phyloP scores from a whole-genome alignment of 108 stramenopile species.

The Cyclostephanos invisitatus region DNA sequence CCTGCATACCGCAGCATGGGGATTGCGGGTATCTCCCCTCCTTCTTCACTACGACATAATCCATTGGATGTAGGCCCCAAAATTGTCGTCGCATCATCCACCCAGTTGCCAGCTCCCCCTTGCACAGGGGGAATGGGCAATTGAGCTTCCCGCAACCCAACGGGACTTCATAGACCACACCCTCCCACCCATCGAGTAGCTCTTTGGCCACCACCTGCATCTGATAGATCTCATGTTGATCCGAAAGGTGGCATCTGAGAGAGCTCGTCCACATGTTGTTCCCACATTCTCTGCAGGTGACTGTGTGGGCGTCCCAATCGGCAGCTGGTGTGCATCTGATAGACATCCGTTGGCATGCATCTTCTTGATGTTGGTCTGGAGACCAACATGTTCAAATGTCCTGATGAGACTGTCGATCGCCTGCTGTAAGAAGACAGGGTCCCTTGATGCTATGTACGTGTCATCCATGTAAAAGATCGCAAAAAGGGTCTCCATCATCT shows the following conservation, averaged over 20 bases:
- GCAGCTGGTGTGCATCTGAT: not conserved
- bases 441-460: conserved; percentile 2
- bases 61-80: no score
- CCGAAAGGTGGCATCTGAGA: not conserved
- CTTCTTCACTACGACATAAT: no score
- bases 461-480: conserved; percentile 32
- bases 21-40: no score
- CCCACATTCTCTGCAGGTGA: not conserved
- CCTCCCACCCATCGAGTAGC: no score
- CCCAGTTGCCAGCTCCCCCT: no score
- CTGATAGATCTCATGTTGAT: not conserved
- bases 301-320: not conserved
- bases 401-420: conserved; percentile 18
- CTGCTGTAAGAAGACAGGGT: conserved; percentile 10
- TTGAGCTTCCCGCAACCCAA: no score
- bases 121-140: no score
- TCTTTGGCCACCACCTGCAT: no score
- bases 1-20: no score
- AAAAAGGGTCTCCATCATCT: not conserved
- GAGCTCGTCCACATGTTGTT: not conserved
- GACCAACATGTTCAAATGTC: conserved; percentile 11
- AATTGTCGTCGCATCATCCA: no score
- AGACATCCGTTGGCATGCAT: conserved; percentile 5
- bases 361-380: conserved; percentile 23
- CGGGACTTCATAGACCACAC: no score